Percentiles rank a stretch among this genome's conserved stretches.
Evolutionary conservation across 2,329 filamentous ascomycete genomes (phyloP).

Genomic region (Monosporascus cannonballus): DNA sequence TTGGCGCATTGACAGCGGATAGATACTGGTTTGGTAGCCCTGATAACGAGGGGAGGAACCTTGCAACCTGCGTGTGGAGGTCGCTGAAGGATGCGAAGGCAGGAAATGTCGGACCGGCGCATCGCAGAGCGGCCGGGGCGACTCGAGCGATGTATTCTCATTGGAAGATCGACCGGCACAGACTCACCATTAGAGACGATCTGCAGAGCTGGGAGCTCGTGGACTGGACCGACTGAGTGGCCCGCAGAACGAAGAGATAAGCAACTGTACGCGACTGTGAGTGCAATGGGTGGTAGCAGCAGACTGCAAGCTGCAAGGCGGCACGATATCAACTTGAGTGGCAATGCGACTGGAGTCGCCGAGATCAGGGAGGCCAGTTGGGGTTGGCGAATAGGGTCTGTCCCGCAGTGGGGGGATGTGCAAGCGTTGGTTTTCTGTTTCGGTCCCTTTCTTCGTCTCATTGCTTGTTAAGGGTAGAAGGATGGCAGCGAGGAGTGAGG

Average conservation of each 20-base stretch:
- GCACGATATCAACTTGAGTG: not conserved
- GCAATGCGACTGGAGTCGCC: not conserved
- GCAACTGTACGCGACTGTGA: not conserved
- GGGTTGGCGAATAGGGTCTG: not conserved
- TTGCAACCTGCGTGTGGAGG: slow-evolving; percentile 74
- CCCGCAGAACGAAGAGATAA: not conserved
- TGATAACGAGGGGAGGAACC: slow-evolving; percentile 63
- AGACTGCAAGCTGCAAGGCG: not conserved
- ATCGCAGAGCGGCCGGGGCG: slow-evolving; percentile 59
- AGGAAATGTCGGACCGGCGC: slow-evolving; percentile 54
- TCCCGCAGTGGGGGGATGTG: not conserved
- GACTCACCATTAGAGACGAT: slow-evolving; percentile 61
- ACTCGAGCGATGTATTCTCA: slow-evolving; percentile 56
- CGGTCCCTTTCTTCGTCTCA: not conserved
- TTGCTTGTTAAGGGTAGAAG: no score
- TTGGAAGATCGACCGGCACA: slow-evolving; percentile 66
- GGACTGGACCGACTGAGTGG: slow-evolving; percentile 43
- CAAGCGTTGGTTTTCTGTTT: not conserved
- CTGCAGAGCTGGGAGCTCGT: slow-evolving; percentile 57
- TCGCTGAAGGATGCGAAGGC: slow-evolving; percentile 52
- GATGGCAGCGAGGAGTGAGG: not conserved
- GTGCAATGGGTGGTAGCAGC: not conserved
- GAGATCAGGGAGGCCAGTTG: not conserved
- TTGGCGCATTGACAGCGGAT: slow-evolving; percentile 14
- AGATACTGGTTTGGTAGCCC: slow-evolving; percentile 85